These are phyloP conservation scores for Colletotrichum theobromicola DNA, from an alignment of 2,329 filamentous ascomycete genomes.

Conservation along the genomic window DNA sequence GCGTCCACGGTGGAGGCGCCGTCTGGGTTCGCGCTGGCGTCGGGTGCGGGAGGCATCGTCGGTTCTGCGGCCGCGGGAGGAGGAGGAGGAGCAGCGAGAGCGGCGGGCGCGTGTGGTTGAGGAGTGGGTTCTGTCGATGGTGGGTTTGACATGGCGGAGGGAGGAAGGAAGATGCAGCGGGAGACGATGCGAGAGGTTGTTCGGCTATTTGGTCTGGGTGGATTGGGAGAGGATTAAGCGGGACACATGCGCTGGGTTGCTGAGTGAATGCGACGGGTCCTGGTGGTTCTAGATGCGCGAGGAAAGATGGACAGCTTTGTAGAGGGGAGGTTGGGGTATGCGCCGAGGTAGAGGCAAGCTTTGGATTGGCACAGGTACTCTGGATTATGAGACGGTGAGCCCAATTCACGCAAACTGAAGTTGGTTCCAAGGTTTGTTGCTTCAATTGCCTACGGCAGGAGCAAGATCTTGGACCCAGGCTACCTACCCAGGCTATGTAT, in stretches of 20 bases:
- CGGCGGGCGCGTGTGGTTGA: slow-evolving; percentile 15
- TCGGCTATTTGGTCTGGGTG: background rate
- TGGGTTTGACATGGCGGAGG: slow-evolving; percentile 14
- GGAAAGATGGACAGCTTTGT: background rate
- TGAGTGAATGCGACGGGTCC: background rate
- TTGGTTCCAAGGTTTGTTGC: background rate
- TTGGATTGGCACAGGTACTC: background rate
- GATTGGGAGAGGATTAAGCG: background rate
- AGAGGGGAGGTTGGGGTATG: background rate
- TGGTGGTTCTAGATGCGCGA: background rate
- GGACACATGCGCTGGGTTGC: background rate
- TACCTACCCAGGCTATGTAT: background rate
- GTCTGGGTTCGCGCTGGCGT: background rate
- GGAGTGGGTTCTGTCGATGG: background rate
- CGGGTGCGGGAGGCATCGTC: background rate
- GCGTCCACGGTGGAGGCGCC: slow-evolving; percentile 33
- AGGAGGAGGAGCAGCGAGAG: slow-evolving; percentile 22
- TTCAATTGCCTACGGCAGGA: background rate
- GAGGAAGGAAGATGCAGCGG: background rate
- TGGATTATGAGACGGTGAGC: background rate
- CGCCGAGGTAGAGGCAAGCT: background rate
- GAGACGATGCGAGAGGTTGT: background rate
- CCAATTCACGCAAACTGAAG: background rate
- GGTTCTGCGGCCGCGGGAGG: slow-evolving; percentile 3
- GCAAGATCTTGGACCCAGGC: background rate